Evolutionary conservation across 2,329 filamentous ascomycete genomes (phyloP).

Genomic region (Sporothrix schenckii): DNA sequence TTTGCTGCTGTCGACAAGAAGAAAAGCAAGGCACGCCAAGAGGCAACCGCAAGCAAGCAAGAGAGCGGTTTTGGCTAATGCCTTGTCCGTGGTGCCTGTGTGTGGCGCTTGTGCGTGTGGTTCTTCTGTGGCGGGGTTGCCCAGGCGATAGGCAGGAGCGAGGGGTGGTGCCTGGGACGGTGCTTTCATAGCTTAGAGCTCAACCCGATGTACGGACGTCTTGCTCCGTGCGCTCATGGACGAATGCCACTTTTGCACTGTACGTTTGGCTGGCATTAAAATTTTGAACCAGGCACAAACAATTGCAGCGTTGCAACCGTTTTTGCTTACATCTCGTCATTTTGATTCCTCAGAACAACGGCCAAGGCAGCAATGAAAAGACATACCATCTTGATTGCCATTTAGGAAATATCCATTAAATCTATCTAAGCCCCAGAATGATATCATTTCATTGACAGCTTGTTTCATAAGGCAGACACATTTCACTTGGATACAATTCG

Average conservation of each 20-base stretch:
- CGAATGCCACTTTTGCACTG: slow-evolving; percentile 7
- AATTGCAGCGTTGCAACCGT: neutral
- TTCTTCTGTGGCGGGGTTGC: slow-evolving; percentile 32
- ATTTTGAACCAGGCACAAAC: slow-evolving; percentile 8
- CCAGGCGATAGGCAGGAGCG: slow-evolving; percentile 31
- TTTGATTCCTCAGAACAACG: neutral
- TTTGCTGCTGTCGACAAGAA: neutral
- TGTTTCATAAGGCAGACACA: neutral
- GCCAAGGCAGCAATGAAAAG: slow-evolving; percentile 20
- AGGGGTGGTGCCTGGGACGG: neutral
- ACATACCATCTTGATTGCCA: neutral
- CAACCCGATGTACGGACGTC: neutral
- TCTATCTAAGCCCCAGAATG: neutral
- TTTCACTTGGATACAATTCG: neutral
- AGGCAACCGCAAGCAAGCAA: neutral
- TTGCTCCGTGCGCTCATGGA: neutral
- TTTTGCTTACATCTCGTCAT: no score
- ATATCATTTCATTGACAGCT: neutral
- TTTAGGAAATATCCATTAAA: neutral
- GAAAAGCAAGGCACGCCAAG: slow-evolving; percentile 19
- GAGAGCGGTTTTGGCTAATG: neutral
- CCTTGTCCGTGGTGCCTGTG: neutral
- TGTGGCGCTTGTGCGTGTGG: neutral
- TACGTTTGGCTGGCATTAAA: neutral
- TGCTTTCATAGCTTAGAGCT: neutral